phyloP scores from a whole-genome alignment of 495 filamentous ascomycete genomes.

The Beverwykella pulmonaria region DNA sequence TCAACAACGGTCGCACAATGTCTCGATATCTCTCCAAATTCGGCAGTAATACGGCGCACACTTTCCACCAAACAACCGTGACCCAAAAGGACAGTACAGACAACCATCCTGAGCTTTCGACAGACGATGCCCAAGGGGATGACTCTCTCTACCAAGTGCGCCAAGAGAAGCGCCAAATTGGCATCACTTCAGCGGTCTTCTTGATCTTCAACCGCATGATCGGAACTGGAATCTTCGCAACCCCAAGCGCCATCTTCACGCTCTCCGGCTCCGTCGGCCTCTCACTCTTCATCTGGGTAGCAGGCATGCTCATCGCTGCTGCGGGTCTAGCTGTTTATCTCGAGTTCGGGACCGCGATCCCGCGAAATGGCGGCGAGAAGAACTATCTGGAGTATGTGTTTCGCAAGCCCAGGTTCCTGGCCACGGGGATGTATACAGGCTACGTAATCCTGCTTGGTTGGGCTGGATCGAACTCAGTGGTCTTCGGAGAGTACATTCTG shows the following conservation, averaged over 20 bases:
- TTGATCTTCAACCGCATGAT: slow-evolving; percentile 50
- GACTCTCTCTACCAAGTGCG: slow-evolving; percentile 6
- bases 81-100: background rate
- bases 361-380: slow-evolving; percentile 61
- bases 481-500: slow-evolving; percentile 72
- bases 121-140: background rate
- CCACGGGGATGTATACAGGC: slow-evolving; percentile 63
- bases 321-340: slow-evolving; percentile 46
- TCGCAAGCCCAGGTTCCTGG: slow-evolving; percentile 65
- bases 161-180: slow-evolving; percentile 16
- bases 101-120: background rate
- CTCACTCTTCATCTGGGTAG: slow-evolving; percentile 58
- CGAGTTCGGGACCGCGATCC: slow-evolving; percentile 51
- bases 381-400: slow-evolving; percentile 71
- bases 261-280: slow-evolving; percentile 55
- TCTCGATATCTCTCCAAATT: background rate
- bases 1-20: background rate
- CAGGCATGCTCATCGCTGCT: slow-evolving; percentile 54
- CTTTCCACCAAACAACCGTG: background rate
- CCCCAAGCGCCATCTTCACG: slow-evolving; percentile 43
- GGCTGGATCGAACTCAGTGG: slow-evolving; percentile 59
- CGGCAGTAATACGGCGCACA: background rate
- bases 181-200: slow-evolving; percentile 17
- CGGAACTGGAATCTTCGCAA: slow-evolving; percentile 48
- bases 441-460: slow-evolving; percentile 60